phyloP scores from a whole-genome alignment of 1,284 basidiomycete species.

The Cutaneotrichosporon mucoides region DNA sequence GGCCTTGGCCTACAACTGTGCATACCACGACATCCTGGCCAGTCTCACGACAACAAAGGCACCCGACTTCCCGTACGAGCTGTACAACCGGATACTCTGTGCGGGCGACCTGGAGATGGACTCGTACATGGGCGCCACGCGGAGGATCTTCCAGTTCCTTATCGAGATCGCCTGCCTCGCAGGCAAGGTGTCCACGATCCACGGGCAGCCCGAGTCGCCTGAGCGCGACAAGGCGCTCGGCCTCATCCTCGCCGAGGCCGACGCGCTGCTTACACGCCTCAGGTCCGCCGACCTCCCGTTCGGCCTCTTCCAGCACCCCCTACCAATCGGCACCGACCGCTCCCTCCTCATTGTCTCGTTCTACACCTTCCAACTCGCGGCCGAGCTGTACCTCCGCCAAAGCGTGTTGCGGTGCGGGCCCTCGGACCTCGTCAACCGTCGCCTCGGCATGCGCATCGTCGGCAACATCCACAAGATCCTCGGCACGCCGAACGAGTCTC shows the following conservation, averaged over 20 bases:
- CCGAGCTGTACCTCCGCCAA: slow-evolving; percentile 35
- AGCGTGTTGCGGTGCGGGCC: slow-evolving; percentile 23
- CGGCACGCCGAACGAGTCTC: slow-evolving; percentile 32
- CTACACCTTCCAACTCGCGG: slow-evolving; percentile 31
- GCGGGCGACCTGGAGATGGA: slow-evolving; percentile 24
- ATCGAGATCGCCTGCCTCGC: slow-evolving; percentile 26
- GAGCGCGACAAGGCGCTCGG: slow-evolving; percentile 8
- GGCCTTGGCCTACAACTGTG: slow-evolving; percentile 26
- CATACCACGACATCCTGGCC: slow-evolving; percentile 31
- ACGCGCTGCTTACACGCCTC: slow-evolving; percentile 9
- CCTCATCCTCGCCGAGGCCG: slow-evolving; percentile 8
- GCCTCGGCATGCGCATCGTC: slow-evolving; percentile 29
- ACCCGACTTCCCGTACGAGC: slow-evolving; percentile 26
- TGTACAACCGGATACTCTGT: slow-evolving; percentile 26
- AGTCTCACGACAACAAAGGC: slow-evolving; percentile 20
- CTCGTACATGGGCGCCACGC: slow-evolving; percentile 31
- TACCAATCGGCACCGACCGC: slow-evolving; percentile 20
- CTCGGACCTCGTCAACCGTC: slow-evolving; percentile 26
- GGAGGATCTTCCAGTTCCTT: slow-evolving; percentile 29
- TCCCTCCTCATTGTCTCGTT: slow-evolving; percentile 27
- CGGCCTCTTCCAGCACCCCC: slow-evolving; percentile 12
- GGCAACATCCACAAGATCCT: slow-evolving; percentile 26
- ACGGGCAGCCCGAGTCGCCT: slow-evolving; percentile 4
- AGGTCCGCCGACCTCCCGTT: slow-evolving; percentile 8
- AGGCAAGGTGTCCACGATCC: slow-evolving; percentile 15